Evolutionary conservation across 805 yeast species (phyloP).

Genomic region (Grigorovia transvaalensis): DNA sequence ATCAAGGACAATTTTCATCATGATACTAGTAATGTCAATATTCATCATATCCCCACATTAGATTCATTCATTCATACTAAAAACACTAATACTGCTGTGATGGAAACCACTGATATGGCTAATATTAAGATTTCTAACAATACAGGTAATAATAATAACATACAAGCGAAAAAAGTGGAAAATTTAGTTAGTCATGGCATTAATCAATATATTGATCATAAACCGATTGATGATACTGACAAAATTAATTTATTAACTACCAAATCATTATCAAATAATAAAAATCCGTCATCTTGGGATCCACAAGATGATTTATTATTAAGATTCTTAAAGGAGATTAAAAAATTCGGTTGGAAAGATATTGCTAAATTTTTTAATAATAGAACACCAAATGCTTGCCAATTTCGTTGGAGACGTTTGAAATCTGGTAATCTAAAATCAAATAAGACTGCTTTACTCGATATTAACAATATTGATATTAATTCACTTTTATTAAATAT

Average conservation of each 20-base stretch:
- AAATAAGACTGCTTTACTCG: constrained; percentile 20
- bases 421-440: constrained; percentile 35
- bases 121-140: too few species aligned
- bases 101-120: too few species aligned
- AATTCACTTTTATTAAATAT: constrained; percentile 1
- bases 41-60: too few species aligned
- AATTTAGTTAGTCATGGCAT: too few species aligned
- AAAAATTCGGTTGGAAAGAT: constrained; percentile 83
- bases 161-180: too few species aligned
- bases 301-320: constrained; percentile 64
- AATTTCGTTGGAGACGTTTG: constrained; percentile 77
- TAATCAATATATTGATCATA: too few species aligned
- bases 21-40: too few species aligned
- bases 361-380: constrained; percentile 68
- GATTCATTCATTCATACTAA: too few species aligned
- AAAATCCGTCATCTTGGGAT: constrained; percentile 62
- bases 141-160: too few species aligned
- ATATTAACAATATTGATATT: constrained; percentile 5
- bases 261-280: constrained; percentile 2
- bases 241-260: neutral
- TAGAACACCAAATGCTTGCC: constrained; percentile 84
- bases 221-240: too few species aligned
- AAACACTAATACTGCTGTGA: too few species aligned
- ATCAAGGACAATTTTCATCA: neutral
- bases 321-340: constrained; percentile 70